Base-by-base conservation (phyloP, 345 rosid species). In the Sapria himalayana region DNA sequence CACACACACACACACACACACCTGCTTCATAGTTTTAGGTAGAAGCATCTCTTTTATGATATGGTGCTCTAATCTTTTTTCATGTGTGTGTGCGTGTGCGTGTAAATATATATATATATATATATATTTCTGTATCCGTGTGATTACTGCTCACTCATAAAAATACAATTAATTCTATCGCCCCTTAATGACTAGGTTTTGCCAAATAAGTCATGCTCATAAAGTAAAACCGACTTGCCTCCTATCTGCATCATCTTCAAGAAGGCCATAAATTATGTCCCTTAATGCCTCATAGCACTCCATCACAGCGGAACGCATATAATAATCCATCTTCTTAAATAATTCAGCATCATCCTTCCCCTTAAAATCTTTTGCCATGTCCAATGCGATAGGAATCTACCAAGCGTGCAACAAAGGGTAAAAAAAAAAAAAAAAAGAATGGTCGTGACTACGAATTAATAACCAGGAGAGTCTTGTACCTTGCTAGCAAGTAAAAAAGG, bases 401-500 rank as follows among this genome's bases (percentile, higher is more conserved):
- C 50, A 46, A 37, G n/a, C n/a, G 31, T 47, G 45, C 39, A 27
- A 50, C 22, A 69, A 50, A 50, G 19, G 45, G 50, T 34, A 39
- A 16, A 43, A 39, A 9, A 39, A 34, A 19, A 29, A 45, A 39
- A 40, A 56, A 19, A 41, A 39, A 45, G 43, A 48, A 25, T 41
- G 9, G 32, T 29, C 52, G 41, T 39, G n/a, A 37, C 9, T 22
- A 34, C 50, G n/a, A 18, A 43, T 41, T 32, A 37, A 49, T n/a
- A 48, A 51, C 27, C 27, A 13, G 5, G 29, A 15, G 38, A 47
- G 43, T 27, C 24, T 46, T 47, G 60, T 69, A 80, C 98, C 74
- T 89, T 89, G 67, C 93, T 80, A 50, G 98, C 98, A 43, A 89
- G 93, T 66, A 89, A 68, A 47, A 84, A 89, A 18, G 86, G 98